Conservation (phyloP, 768 basidiomycete species). For the Tulasnella sp. region DNA sequence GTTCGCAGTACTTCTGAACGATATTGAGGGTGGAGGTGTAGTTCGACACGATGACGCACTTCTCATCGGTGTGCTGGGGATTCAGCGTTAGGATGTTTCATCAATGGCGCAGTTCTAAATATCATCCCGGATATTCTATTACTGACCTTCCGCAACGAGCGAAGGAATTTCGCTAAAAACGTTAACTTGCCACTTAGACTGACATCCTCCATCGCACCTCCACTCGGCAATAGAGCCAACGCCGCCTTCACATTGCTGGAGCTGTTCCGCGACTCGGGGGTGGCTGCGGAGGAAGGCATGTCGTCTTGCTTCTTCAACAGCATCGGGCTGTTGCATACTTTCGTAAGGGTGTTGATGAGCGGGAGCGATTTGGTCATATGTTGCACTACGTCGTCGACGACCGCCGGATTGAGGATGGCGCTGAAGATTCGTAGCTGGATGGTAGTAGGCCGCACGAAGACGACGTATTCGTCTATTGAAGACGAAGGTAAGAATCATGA, state of each 20-base stretch:
- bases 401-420: conserved; percentile 60
- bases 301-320: conserved; percentile 63
- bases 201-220: conserved; percentile 37
- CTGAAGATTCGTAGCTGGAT: conserved; percentile 72
- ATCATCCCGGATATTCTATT: background rate
- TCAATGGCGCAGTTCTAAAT: no score
- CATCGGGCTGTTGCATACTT: conserved; percentile 88
- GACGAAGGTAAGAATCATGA: background rate
- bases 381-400: conserved; percentile 55
- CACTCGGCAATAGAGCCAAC: conserved; percentile 21
- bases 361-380: conserved; percentile 69
- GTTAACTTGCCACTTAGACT: conserved; percentile 72
- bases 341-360: conserved; percentile 68
- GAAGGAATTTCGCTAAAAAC: conserved; percentile 54
- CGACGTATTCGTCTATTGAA: conserved; percentile 82
- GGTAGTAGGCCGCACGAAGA: conserved; percentile 84
- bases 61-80: conserved; percentile 67
- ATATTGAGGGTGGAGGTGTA: conserved; percentile 92
- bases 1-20: conserved; percentile 75
- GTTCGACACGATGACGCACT: conserved; percentile 93
- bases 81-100: background rate
- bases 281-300: conserved; percentile 22
- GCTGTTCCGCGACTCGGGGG: conserved; percentile 43
- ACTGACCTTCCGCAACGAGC: conserved; percentile 44
- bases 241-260: conserved; percentile 36